Conservation (phyloP, 1,284 basidiomycete genomes). For the Sanghuangporus weigelae region DNA sequence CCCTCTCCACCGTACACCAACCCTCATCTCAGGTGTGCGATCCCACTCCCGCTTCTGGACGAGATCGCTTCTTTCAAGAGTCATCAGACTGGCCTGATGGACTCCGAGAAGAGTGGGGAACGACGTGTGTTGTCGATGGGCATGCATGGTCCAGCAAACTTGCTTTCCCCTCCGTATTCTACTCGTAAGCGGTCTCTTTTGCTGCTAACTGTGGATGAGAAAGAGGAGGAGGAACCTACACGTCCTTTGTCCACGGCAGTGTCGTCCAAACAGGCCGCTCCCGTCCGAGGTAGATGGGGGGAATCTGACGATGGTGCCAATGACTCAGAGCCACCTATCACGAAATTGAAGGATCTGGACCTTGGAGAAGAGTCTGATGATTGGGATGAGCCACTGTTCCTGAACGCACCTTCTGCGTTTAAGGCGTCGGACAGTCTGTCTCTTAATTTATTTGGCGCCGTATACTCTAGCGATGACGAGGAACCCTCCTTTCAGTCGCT, state of each 20-base stretch:
- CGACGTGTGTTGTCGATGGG: background rate
- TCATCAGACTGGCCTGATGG: background rate
- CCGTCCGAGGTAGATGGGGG: background rate
- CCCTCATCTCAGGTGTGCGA: constrained; percentile 14
- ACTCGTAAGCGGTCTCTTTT: background rate
- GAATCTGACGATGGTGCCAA: background rate
- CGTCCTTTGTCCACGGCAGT: background rate
- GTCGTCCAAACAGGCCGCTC: background rate
- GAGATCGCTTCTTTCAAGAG: background rate
- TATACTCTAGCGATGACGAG: background rate
- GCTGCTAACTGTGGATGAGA: constrained; percentile 11
- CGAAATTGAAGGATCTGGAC: constrained; percentile 1
- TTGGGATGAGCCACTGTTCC: constrained; percentile 16
- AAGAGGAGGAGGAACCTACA: constrained; percentile 5
- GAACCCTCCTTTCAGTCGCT: background rate
- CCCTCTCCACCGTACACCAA: constrained; percentile 17
- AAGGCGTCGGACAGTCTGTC: constrained; percentile 1
- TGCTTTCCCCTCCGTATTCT: constrained; percentile 10
- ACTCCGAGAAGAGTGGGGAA: background rate
- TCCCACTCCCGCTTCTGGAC: constrained; percentile 8
- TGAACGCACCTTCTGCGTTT: constrained; percentile 6
- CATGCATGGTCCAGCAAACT: background rate
- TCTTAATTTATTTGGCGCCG: constrained; percentile 5
- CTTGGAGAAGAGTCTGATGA: constrained; percentile 7
- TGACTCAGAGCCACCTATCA: background rate